Base-by-base conservation (phyloP, 1,284 basidiomycete genomes). In the Trichosporon sp. region DNA sequence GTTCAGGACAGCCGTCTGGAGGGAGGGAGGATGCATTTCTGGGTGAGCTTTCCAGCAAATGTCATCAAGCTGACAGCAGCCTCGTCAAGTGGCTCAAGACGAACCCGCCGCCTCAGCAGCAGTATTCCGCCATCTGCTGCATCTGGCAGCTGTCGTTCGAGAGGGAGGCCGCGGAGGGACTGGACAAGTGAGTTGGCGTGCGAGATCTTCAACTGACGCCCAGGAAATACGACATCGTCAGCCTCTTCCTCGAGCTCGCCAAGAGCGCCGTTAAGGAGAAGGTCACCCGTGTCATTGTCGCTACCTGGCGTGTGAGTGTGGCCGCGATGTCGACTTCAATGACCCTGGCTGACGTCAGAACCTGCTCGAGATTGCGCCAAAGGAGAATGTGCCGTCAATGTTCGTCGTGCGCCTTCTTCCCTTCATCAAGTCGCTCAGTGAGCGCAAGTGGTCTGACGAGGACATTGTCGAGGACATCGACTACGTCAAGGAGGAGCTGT, bases 241-340 rank as follows among this genome's bases (percentile, higher is more conserved):
- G 92, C n/a, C 81, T 92, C 19, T 84, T 99, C 36, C 88, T 89
- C 37, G 87, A 90, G 49, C 87, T 94, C 31, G 93, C 93, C 2
- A 91, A 95, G 77, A 86, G 82, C 19, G 95, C 95, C 1, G 90
- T 92, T 49, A 99, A 99, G 81, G 95, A 99, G 82, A 99, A 99
- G 79, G 92, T 99, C 29, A 90, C 93, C 66, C 88, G 95, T 19
- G 90, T 99, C n/a, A 88, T 95, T 60, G 85, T 97, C 10, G 92
- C 95, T 7, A 95, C 94, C 0, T 91, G 97, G 82, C 84, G 89
- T 65, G 92, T 92, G 74, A 68, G 83, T 62, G 1, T 1, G 10
- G 25, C 21, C n/a, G n/a, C n/a, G n/a, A n/a, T 32, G 10, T 9
- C 61, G 13, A 60, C 37, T 9, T 23, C 10, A n/a, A 7, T 3